Percentiles rank a stretch among this genome's conserved stretches.
Conservation (phyloP, 192 early-diverging fungal species). For the Funneliformis mosseae region DNA sequence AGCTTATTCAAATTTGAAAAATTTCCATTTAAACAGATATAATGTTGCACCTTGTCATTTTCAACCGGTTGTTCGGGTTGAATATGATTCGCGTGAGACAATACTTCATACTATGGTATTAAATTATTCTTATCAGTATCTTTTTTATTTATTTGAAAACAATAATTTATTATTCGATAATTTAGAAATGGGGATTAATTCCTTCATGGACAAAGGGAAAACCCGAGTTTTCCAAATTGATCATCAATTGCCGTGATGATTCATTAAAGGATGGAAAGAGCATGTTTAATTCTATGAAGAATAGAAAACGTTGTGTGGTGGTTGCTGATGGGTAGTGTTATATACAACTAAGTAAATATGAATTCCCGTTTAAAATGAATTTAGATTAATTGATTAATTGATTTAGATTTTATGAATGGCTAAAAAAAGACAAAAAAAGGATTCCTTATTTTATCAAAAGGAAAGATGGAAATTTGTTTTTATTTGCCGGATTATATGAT, state of each 20-base stretch:
- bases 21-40: constrained; percentile 37
- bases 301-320: constrained; percentile 55
- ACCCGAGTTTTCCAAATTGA: constrained; percentile 41
- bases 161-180: neutral
- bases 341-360: neutral
- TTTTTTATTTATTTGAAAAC: neutral
- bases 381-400: neutral
- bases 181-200: constrained; percentile 57
- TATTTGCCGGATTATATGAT: constrained; percentile 57
- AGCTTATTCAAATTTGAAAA: neutral
- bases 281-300: constrained; percentile 54
- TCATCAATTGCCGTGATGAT: constrained; percentile 60
- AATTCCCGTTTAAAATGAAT: neutral
- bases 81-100: constrained; percentile 30
- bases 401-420: constrained; percentile 61
- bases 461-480: constrained; percentile 49
- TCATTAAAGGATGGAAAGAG: constrained; percentile 47
- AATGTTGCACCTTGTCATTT: constrained; percentile 54
- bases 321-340: constrained; percentile 52
- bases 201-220: constrained; percentile 46
- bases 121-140: neutral
- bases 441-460: constrained; percentile 52
- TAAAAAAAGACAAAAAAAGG: constrained; percentile 48
- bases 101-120: constrained; percentile 53
- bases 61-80: constrained; percentile 45